Percentiles rank a stretch among this genome's conserved stretches.
Evolutionary conservation across 805 yeast genomes (phyloP).

Genomic region (Cyberlindnera veronae): DNA sequence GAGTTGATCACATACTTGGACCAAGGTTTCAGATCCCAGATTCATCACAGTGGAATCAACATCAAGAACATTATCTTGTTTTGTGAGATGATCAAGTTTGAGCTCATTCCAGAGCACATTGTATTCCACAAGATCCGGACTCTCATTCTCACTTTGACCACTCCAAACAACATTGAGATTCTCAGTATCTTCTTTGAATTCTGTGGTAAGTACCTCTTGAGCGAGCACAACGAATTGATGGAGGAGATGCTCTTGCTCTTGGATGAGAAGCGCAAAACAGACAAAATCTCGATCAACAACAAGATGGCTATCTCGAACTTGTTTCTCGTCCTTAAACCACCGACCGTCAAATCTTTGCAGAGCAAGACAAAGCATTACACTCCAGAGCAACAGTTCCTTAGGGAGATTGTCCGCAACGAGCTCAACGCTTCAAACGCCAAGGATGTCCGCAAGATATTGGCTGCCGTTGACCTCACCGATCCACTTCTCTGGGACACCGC

Average conservation of each 20-base stretch:
- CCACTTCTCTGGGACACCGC: conserved; percentile 33
- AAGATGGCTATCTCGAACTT: conserved; percentile 58
- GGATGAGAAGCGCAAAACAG: conserved; percentile 45
- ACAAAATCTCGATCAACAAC: conserved; percentile 48
- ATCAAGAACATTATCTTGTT: conserved; percentile 60
- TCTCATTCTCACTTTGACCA: conserved; percentile 48
- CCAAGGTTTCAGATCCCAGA: conserved; percentile 55
- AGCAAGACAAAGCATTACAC: conserved; percentile 27
- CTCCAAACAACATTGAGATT: conserved; percentile 62
- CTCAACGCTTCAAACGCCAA: conserved; percentile 36
- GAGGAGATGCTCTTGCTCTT: conserved; percentile 58
- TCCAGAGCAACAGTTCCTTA: conserved; percentile 47
- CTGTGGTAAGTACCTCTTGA: conserved; percentile 62
- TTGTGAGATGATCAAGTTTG: conserved; percentile 74
- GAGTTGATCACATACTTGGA: conserved; percentile 56
- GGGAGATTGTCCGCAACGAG: conserved; percentile 49
- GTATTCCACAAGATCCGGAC: conserved; percentile 69
- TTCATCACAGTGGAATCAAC: conserved; percentile 49
- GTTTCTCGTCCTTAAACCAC: conserved; percentile 53
- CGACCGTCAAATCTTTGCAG: conserved; percentile 37
- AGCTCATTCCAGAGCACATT: conserved; percentile 64
- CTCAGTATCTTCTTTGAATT: conserved; percentile 68
- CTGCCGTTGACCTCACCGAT: conserved; percentile 46
- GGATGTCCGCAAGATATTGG: conserved; percentile 35
- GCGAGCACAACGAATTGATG: conserved; percentile 58